Evolutionary conservation across 1,139 yeast genomes (phyloP), one percentile per base, ranked within the genome.

Genomic region (Yamadazyma atlantica): DNA sequence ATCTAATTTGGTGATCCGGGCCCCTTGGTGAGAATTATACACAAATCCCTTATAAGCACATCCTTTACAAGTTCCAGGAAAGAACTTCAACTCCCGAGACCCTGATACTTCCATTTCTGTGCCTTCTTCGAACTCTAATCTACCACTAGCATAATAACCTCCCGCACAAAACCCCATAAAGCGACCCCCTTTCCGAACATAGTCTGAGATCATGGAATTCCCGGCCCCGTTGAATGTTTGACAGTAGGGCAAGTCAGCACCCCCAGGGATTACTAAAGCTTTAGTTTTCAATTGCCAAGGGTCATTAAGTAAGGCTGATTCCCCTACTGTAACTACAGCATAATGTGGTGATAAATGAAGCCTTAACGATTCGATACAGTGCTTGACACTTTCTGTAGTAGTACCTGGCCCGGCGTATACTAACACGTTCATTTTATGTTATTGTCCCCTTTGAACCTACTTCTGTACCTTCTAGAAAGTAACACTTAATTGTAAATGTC

Each of bases 101-200:
- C 98, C 98, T 32, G 82, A 71, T 2, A 92, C 96, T 53, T 90
- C 97, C 73, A 86, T 62, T 0, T 76, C 72, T 45, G 82, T 70
- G 1, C 92, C 94, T 17, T 75, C 80, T 51, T 88, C 96, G 58
- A 92, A 94, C 55, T 92, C 97, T 47, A 86, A 81, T 34, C 82
- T 60, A 0, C 72, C 59, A n/a, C 89, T 73, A 1, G 82, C 92
- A 55, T 77, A 92, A 60, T 94, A 92, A 0, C 86, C 97, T 24
- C 99, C 99, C n/a, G 98, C 95, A 62, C 98, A 92, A 46, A 92
- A 77, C 0, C 98, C 98, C 25, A 92, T 58, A 53, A 69, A 88
- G 38, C 70, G 66, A 1, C 98, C 99, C 15, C 98, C 98, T 38
- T 69, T 67, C 25, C 78, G 68, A 2, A 92, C 89, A 58, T 70